These are phyloP conservation scores for Ephemerocybe angulata DNA, from an alignment of 768 basidiomycete genomes.

Conservation along the genomic window DNA sequence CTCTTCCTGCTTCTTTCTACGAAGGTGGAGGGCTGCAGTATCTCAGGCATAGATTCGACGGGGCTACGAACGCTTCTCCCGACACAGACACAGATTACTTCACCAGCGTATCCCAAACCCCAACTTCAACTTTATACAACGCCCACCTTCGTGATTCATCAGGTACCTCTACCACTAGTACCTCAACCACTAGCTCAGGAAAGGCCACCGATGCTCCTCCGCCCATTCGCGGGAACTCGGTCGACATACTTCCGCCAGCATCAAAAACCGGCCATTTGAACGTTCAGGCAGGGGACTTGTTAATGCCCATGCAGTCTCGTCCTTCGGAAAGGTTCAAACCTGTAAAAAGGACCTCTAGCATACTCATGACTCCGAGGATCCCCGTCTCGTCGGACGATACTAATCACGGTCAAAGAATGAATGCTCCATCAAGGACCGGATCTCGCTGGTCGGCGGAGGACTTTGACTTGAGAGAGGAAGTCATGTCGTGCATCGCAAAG, in stretches of 20 bases:
- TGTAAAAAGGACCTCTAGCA: conserved; percentile 44
- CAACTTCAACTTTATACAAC: too few relatives aligned
- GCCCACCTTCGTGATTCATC: conserved; percentile 27
- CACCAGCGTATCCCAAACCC: too few relatives aligned
- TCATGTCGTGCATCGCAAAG: conserved; percentile 97
- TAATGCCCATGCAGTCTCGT: conserved; percentile 51
- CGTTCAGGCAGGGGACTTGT: conserved; percentile 76
- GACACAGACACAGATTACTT: conserved; percentile 57
- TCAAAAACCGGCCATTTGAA: conserved; percentile 47
- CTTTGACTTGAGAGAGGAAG: conserved; percentile 93
- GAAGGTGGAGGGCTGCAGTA: conserved; percentile 87
- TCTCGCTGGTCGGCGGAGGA: conserved; percentile 51
- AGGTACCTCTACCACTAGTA: conserved; percentile 20
- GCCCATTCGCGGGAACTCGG: conserved; percentile 6
- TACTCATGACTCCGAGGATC: conserved; percentile 48
- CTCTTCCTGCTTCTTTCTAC: conserved; percentile 87
- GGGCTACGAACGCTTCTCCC: conserved; percentile 33
- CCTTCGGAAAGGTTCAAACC: conserved; percentile 31
- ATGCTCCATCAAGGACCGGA: conserved; percentile 15
- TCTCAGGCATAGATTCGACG: conserved; percentile 87
- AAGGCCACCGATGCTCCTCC: conserved; percentile 21
- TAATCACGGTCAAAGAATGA: conserved; percentile 21
- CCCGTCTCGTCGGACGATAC: conserved; percentile 28
- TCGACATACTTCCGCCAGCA: background rate
- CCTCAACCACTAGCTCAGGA: conserved; percentile 19